Base-by-base conservation (phyloP, 345 rosid genomes). In the Citrus australasica region DNA sequence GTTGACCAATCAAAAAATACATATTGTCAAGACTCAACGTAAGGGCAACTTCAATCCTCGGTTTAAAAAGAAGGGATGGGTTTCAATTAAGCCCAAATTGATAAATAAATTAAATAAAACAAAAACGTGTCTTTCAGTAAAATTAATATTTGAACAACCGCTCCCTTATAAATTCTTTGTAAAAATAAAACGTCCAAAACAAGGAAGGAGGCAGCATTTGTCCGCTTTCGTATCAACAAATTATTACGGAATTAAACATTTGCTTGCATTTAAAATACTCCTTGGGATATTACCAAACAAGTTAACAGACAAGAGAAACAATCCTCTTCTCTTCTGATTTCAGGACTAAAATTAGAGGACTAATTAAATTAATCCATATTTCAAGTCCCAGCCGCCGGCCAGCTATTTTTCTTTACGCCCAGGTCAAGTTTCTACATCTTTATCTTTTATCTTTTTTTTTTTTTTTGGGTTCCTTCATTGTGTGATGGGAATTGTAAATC, bases 231-330 rank as follows among this genome's bases (percentile, higher is more conserved):
- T 28, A 28, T 67, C 73, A n/a, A 51, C 40, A 27, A 22, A 24
- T 42, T n/a, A 38, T 51, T 56, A 21, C 67, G 2, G 73, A 63
- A 65, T 68, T 6, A 58, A 53, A 0, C 28, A 61, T 38, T 84
- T 73, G 72, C 79, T 79, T 84, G 42, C 81, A 72, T 84, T 35
- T 76, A 76, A 81, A 81, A 68, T 67, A 71, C 74, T 16, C 19
- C 2, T 13, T 27, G 22, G 17, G 13, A 35, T 5, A 33, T 46
- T 46, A 13, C 46, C 46, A 40, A 10, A 10, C 51, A 46, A 3
- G 51, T 11, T 11, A 42, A 46, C 51, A 46, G 17, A 46, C 9
- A 2, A 7, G 0, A 24, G 7, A n/a, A 19, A 27, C 25, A 8
- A 14, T 73, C 66, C 51, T 66, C 37, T 28, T 66, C 59, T 56